Conservation (phyloP, 768 basidiomycete species). For the Holtermanniella nyarrowii region DNA sequence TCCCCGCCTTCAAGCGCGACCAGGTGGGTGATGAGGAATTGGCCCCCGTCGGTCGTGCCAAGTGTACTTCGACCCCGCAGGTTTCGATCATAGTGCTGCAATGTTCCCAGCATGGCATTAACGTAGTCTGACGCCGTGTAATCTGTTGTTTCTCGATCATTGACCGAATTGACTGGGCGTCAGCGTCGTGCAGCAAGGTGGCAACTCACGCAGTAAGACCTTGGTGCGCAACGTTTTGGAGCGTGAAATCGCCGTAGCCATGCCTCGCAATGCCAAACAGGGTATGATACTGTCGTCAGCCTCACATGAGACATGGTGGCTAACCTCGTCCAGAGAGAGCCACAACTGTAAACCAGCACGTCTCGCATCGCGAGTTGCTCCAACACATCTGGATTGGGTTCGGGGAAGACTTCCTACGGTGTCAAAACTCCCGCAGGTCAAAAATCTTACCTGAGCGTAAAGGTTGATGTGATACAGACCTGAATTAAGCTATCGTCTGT, state of each 20-base stretch:
- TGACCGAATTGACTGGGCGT: conserved; percentile 64
- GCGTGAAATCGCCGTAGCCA: conserved; percentile 64
- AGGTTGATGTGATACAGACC: conserved; percentile 81
- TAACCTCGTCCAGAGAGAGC: conserved; percentile 87
- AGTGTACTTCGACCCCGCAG: conserved; percentile 51
- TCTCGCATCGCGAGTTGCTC: conserved; percentile 53
- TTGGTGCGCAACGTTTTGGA: conserved; percentile 65
- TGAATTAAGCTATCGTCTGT: conserved; percentile 31
- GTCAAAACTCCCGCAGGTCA: neutral
- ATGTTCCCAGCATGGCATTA: conserved; percentile 59
- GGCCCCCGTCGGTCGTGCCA: conserved; percentile 48
- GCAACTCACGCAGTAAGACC: conserved; percentile 63
- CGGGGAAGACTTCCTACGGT: conserved; percentile 65
- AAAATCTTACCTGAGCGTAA: conserved; percentile 54
- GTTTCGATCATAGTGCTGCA: conserved; percentile 48
- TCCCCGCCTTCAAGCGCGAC: conserved; percentile 59
- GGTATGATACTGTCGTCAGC: conserved; percentile 61
- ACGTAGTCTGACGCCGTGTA: conserved; percentile 80
- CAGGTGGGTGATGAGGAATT: conserved; percentile 72
- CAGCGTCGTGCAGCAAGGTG: neutral
- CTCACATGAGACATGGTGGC: conserved; percentile 12
- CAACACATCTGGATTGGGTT: conserved; percentile 73
- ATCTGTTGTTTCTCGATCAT: conserved; percentile 80
- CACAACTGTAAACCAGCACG: conserved; percentile 79
- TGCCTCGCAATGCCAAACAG: conserved; percentile 72